Evolutionary conservation across 2,329 filamentous ascomycete genomes (phyloP).

Genomic region (Trichophyton schoenleinii): DNA sequence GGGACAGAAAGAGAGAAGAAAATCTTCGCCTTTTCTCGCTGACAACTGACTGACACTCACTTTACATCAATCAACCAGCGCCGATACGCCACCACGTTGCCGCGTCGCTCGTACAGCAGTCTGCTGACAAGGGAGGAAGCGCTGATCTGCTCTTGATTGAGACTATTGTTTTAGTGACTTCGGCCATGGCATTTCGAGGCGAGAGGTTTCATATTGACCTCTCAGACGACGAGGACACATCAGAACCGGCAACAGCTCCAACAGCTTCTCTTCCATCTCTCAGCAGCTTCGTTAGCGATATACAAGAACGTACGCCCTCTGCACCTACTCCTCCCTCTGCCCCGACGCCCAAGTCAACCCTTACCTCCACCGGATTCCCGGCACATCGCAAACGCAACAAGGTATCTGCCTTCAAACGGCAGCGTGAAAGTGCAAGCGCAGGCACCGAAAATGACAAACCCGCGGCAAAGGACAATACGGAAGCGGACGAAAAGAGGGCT

Average conservation of each 20-base stretch:
- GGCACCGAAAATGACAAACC: constrained; percentile 12
- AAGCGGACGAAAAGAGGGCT: constrained; percentile 49
- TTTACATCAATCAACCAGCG: background rate
- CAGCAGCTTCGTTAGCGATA: constrained; percentile 51
- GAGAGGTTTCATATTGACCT: constrained; percentile 51
- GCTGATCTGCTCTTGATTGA: background rate
- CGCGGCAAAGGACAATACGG: constrained; percentile 14
- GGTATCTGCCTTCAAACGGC: constrained; percentile 68
- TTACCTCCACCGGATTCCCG: constrained; percentile 65
- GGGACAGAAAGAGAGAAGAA: background rate
- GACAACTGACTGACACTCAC: background rate
- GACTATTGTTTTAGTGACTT: background rate
- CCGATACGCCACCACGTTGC: background rate
- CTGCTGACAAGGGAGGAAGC: background rate
- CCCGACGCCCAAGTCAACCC: constrained; percentile 48
- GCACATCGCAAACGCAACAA: constrained; percentile 65
- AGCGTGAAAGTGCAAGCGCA: constrained; percentile 28
- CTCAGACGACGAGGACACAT: constrained; percentile 40
- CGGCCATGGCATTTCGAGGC: constrained; percentile 41
- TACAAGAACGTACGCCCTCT: constrained; percentile 59
- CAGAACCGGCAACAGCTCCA: constrained; percentile 32
- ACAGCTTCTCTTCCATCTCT: constrained; percentile 17
- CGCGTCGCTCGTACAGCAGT: background rate
- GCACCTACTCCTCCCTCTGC: constrained; percentile 26
- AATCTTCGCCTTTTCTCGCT: background rate